These are phyloP conservation scores for Lyophyllum semitale DNA, from an alignment of 768 basidiomycete genomes.

Conservation along the genomic window DNA sequence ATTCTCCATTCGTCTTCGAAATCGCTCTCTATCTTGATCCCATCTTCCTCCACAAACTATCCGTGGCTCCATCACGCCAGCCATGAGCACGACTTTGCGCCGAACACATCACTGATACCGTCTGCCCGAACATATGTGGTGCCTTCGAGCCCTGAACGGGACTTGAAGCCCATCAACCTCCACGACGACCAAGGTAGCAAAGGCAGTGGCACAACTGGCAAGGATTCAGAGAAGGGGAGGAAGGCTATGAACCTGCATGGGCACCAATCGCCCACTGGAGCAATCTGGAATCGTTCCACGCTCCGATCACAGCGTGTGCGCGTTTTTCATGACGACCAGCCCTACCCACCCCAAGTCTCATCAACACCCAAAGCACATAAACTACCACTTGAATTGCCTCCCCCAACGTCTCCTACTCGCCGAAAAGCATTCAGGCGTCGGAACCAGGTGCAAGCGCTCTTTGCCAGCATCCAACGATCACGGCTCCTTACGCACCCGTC, in stretches of 20 bases:
- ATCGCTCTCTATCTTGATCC: conserved; percentile 1
- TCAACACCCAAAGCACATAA: neutral
- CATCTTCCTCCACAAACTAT: conserved; percentile 1
- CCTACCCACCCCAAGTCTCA: neutral
- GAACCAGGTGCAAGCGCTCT: conserved; percentile 5
- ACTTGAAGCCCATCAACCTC: neutral
- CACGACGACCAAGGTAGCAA: neutral
- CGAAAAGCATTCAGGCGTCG: conserved; percentile 7
- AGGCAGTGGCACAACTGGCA: neutral
- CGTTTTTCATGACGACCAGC: conserved; percentile 8
- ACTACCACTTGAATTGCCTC: conserved; percentile 16
- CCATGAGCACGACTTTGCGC: conserved; percentile 10
- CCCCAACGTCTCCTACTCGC: conserved; percentile 14
- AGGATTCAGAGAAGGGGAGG: neutral
- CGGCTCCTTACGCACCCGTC: conserved; percentile 14
- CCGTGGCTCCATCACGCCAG: conserved; percentile 7
- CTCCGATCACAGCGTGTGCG: conserved; percentile 9
- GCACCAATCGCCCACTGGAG: conserved; percentile 2
- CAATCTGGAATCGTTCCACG: conserved; percentile 9
- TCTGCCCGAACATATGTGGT: neutral
- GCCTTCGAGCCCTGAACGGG: neutral
- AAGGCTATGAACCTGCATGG: conserved; percentile 4
- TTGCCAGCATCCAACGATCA: conserved; percentile 6
- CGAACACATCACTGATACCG: conserved; percentile 15
- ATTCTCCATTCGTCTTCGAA: conserved; percentile 2